Conservation (phyloP, 2,329 filamentous ascomycete species). For the Sclerotinia minor region DNA sequence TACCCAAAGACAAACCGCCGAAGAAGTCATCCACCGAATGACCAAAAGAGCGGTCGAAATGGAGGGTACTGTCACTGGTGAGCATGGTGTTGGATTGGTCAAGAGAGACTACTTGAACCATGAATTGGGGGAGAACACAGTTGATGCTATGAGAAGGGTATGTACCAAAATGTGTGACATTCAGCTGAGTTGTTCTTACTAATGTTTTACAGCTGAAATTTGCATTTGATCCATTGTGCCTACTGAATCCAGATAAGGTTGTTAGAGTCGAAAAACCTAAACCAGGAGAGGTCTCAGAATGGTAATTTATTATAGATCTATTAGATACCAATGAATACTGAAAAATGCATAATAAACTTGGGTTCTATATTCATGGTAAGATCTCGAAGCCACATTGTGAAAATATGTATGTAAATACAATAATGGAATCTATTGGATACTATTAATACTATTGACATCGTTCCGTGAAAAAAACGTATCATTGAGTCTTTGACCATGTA, state of each 20-base stretch:
- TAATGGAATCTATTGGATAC: neutral
- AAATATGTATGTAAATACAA: neutral
- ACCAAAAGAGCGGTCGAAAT: constrained; percentile 81
- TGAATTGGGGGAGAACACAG: constrained; percentile 71
- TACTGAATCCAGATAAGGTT: constrained; percentile 68
- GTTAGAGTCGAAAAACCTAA: constrained; percentile 59
- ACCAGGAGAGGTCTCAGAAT: constrained; percentile 49
- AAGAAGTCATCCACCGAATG: constrained; percentile 77
- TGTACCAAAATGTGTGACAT: constrained; percentile 33
- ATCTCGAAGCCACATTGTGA: neutral
- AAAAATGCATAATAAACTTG: neutral
- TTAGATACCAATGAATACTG: constrained; percentile 1
- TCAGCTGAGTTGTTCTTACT: constrained; percentile 10
- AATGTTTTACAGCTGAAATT: constrained; percentile 63
- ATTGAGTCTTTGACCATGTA: neutral
- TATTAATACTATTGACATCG: neutral
- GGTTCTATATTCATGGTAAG: neutral
- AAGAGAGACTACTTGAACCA: constrained; percentile 82
- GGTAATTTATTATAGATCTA: constrained; percentile 39
- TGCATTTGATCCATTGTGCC: constrained; percentile 73
- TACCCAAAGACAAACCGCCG: constrained; percentile 64
- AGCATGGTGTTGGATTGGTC: constrained; percentile 80
- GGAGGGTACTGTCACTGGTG: constrained; percentile 82
- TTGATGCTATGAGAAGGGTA: constrained; percentile 81
- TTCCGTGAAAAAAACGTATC: neutral